A percentile compares a stretch with the other conserved stretches of the same genome.
Evolutionary conservation across 768 basidiomycete species (phyloP).

Genomic region (Pleurotus platypus): DNA sequence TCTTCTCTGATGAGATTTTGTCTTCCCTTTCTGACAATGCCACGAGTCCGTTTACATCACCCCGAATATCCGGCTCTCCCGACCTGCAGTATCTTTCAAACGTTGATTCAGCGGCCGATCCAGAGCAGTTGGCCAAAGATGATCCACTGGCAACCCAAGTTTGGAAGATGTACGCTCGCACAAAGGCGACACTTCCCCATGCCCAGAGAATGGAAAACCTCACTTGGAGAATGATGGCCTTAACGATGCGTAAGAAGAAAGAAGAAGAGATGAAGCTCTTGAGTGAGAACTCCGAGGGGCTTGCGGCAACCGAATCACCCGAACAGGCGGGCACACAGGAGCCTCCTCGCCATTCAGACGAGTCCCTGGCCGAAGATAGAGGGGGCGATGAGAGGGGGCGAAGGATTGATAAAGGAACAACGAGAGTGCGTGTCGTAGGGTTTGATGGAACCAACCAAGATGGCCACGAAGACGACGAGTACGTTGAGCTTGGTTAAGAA

Average conservation of each 20-base stretch:
- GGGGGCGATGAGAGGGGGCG: slow-evolving; percentile 60
- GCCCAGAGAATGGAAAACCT: slow-evolving; percentile 97
- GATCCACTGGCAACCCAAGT: slow-evolving; percentile 95
- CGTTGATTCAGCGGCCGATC: slow-evolving; percentile 46
- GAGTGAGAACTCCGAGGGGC: slow-evolving; percentile 15
- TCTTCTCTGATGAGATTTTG: slow-evolving; percentile 73
- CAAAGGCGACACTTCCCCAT: slow-evolving; percentile 86
- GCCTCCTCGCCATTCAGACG: slow-evolving; percentile 17
- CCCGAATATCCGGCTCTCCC: slow-evolving; percentile 65
- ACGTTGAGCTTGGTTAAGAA: slow-evolving; percentile 28
- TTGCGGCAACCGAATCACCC: slow-evolving; percentile 11
- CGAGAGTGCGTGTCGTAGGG: slow-evolving; percentile 72
- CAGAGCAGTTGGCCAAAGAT: slow-evolving; percentile 68
- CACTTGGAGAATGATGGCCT: slow-evolving; percentile 98
- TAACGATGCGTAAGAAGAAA: slow-evolving; percentile 87
- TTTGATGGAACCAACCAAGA: slow-evolving; percentile 79
- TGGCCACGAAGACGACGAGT: slow-evolving; percentile 71
- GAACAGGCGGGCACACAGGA: slow-evolving; percentile 9
- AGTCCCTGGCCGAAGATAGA: slow-evolving; percentile 17
- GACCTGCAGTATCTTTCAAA: slow-evolving; percentile 42
- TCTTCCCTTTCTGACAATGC: slow-evolving; percentile 32
- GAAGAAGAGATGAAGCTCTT: slow-evolving; percentile 48
- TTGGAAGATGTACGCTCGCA: slow-evolving; percentile 94
- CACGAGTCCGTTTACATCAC: slow-evolving; percentile 60
- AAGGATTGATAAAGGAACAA: slow-evolving; percentile 77